Evolutionary conservation across 1,139 yeast species (phyloP), one percentile per base, ranked within the genome.

Genomic region (Kurtzmaniella quercitrusa): DNA sequence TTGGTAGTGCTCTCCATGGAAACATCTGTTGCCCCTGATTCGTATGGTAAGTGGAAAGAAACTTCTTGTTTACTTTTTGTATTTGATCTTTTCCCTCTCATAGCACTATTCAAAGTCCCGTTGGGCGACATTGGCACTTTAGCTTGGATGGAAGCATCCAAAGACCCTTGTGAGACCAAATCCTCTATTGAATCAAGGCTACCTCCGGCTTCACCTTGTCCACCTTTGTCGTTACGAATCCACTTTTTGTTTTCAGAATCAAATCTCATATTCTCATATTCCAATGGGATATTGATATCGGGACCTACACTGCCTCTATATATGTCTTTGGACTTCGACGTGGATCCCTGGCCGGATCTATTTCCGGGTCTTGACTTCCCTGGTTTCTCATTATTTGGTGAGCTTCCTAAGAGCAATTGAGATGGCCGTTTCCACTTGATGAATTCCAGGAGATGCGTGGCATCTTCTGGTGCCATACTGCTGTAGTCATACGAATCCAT

Each of bases 151-250:
- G 33, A 17, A 17, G 46, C 48, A 12, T 51, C 53, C 14, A 14
- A 6, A 8, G 16, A 14, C 7, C 18, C 16, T 4, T 55, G 60
- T 17, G 56, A 50, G 16, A 59, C 54, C 45, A 74, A 62, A 52
- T 73, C 77, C 43, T 71, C 77, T 37, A 74, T 74, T 3, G 73
- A 69, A 45, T 70, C 75, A 41, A 74, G 60, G 38, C 73, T 69
- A 5, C 65, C 63, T 8, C 52, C 54, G 14, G 41, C 44, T 19
- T 19, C 17, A 31, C 18, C 36, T 17, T 55, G 56, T 5, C 65
- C 68, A 44, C 62, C 58, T 24, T 57, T 58, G 31, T 59, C 60
- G 34, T 55, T 62, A 2, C 59, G 50, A 9, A 68, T 51, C 77
- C 77, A 72, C 44, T 57, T 61, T 40, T 66, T 67, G 43, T 68